These are phyloP conservation scores for Bipolaris bicolor DNA, from an alignment of 2,329 filamentous ascomycete species.

Conservation along the genomic window DNA sequence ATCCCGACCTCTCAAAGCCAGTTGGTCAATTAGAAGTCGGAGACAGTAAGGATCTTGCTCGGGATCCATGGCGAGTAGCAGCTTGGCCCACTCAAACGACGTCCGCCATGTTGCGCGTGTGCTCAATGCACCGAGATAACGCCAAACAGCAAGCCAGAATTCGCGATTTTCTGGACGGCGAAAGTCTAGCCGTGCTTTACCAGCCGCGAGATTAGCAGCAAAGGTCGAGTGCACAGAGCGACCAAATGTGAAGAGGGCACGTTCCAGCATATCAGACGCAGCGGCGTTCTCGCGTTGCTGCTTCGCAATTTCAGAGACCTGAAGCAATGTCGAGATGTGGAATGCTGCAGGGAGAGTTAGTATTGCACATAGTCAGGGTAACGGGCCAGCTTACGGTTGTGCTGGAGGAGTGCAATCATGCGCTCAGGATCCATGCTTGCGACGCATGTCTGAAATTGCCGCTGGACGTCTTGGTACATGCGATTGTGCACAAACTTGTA, in stretches of 20 bases:
- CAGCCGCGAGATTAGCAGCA: constrained; percentile 73
- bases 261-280: constrained; percentile 84
- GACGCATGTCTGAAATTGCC: constrained; percentile 78
- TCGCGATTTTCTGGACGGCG: constrained; percentile 84
- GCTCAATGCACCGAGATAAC: constrained; percentile 83
- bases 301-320: constrained; percentile 90
- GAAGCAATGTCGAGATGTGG: constrained; percentile 90
- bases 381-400: constrained; percentile 59
- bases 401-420: constrained; percentile 75
- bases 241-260: constrained; percentile 93
- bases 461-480: constrained; percentile 75
- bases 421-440: constrained; percentile 82
- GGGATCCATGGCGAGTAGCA: constrained; percentile 76
- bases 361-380: background rate
- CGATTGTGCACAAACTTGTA: constrained; percentile 80
- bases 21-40: constrained; percentile 78
- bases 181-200: constrained; percentile 82
- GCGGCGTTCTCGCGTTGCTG: constrained; percentile 88
- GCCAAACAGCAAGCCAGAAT: constrained; percentile 87
- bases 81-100: constrained; percentile 89
- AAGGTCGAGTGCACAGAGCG: constrained; percentile 85
- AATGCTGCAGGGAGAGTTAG: constrained; percentile 64
- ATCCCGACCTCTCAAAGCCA: constrained; percentile 82
- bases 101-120: constrained; percentile 94
- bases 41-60: constrained; percentile 81